Evolutionary conservation across 257 asterid species (phyloP).

Genomic region (Solanum gracilifrons): DNA sequence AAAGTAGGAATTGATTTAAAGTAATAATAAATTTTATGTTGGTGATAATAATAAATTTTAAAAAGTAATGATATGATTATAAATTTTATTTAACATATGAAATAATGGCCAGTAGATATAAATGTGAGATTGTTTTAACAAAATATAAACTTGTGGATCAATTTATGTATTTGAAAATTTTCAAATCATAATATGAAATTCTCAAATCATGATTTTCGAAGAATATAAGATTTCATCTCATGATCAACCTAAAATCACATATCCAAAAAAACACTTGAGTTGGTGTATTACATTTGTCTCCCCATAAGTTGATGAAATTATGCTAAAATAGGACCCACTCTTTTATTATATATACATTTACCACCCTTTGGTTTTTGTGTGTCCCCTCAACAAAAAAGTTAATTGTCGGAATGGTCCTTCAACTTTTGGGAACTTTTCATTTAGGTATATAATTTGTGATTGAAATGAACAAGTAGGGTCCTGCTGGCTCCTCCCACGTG

Average conservation of each 20-base stretch:
- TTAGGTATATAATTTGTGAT: not conserved
- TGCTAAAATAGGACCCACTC: not conserved
- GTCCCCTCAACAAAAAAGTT: not conserved
- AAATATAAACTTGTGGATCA: too few relatives aligned
- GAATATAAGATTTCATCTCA: not conserved
- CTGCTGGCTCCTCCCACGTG: slow-evolving; percentile 52
- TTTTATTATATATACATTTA: not conserved
- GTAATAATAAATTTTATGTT: too few relatives aligned
- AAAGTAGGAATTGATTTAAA: too few relatives aligned
- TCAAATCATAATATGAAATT: too few relatives aligned
- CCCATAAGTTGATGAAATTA: not conserved
- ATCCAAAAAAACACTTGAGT: not conserved
- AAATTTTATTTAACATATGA: not conserved
- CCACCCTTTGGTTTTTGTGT: not conserved
- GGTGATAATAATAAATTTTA: too few relatives aligned
- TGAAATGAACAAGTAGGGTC: slow-evolving; percentile 16
- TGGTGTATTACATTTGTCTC: not conserved
- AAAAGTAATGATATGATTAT: too few relatives aligned
- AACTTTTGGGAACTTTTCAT: not conserved
- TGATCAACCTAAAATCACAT: not conserved
- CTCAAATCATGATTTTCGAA: too few relatives aligned
- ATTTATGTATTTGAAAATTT: too few relatives aligned
- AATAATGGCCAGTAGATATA: too few relatives aligned
- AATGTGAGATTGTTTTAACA: too few relatives aligned
- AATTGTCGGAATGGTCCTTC: not conserved